These are phyloP conservation scores for Phyllosticta ampelicida DNA, from an alignment of 2,329 filamentous ascomycete genomes.

Conservation along the genomic window DNA sequence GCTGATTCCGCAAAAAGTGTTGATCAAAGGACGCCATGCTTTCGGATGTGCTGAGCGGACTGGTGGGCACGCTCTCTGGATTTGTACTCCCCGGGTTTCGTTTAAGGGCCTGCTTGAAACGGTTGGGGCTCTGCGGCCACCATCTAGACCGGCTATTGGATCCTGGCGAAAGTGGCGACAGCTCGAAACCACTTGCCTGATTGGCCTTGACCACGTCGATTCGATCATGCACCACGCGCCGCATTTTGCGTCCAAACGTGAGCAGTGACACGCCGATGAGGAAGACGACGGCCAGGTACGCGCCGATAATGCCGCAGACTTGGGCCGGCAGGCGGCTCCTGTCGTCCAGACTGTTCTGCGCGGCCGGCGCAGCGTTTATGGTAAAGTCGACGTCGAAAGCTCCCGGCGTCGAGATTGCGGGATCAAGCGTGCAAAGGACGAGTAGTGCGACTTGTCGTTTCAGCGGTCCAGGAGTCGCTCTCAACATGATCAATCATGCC, in stretches of 20 bases:
- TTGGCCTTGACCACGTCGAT: slow-evolving; percentile 47
- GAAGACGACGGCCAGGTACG: slow-evolving; percentile 69
- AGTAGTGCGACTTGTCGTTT: slow-evolving; percentile 4
- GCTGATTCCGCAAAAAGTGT: slow-evolving; percentile 62
- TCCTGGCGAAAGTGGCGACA: slow-evolving; percentile 24
- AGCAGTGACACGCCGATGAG: slow-evolving; percentile 55
- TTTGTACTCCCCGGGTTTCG: slow-evolving; percentile 16
- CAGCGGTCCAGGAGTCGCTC: not conserved
- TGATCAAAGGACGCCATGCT: slow-evolving; percentile 67
- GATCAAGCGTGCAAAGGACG: not conserved
- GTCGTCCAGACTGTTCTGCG: slow-evolving; percentile 22
- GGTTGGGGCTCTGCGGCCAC: slow-evolving; percentile 18
- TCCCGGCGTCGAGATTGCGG: slow-evolving; percentile 1
- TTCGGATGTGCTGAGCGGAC: slow-evolving; percentile 33
- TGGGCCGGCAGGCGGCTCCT: slow-evolving; percentile 61
- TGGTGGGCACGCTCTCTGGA: slow-evolving; percentile 24
- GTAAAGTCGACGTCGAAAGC: slow-evolving; percentile 14
- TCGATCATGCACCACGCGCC: slow-evolving; percentile 35
- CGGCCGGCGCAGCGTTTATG: slow-evolving; percentile 21
- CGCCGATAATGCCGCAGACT: slow-evolving; percentile 71
- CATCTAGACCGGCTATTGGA: slow-evolving; percentile 10
- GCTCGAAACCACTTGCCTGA: slow-evolving; percentile 22
- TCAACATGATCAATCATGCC: not conserved
- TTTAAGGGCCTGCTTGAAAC: slow-evolving; percentile 16
- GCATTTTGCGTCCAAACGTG: slow-evolving; percentile 34